These are phyloP conservation scores for Yarrowia sp. DNA, from an alignment of 805 yeast species.

Conservation along the genomic window DNA sequence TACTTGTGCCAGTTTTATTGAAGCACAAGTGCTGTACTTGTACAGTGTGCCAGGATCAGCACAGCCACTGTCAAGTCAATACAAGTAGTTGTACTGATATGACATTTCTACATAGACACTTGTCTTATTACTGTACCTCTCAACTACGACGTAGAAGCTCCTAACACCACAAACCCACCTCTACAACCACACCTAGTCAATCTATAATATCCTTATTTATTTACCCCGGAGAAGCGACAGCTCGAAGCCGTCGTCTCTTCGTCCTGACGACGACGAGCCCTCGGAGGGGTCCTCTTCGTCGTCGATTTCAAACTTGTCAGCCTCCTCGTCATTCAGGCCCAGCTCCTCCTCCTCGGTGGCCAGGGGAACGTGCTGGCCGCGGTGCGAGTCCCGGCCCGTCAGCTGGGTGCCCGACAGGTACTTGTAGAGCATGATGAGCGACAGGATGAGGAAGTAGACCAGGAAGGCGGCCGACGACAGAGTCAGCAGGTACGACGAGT, in stretches of 20 bases:
- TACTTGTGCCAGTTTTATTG: no score
- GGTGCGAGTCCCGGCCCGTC: slow-evolving; percentile 10
- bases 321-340: slow-evolving; percentile 25
- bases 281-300: slow-evolving; percentile 31
- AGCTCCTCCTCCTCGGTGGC: slow-evolving; percentile 37
- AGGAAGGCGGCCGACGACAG: slow-evolving; percentile 76
- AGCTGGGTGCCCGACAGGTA: slow-evolving; percentile 46
- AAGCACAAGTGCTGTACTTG: no score
- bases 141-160: no score
- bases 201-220: slow-evolving; percentile 4
- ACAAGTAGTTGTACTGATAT: no score
- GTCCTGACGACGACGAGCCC: slow-evolving; percentile 34
- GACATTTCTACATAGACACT: no score
- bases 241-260: slow-evolving; percentile 33
- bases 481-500: slow-evolving; percentile 78
- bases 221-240: slow-evolving; percentile 28
- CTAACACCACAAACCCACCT: no score
- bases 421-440: slow-evolving; percentile 66
- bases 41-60: no score
- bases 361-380: slow-evolving; percentile 19
- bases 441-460: slow-evolving; percentile 68
- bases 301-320: slow-evolving; percentile 35
- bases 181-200: neutral
- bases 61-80: no score
- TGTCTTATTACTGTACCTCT: no score